Base-by-base conservation (phyloP, 1,139 yeast genomes). In the Blastobotrys aristatus region DNA sequence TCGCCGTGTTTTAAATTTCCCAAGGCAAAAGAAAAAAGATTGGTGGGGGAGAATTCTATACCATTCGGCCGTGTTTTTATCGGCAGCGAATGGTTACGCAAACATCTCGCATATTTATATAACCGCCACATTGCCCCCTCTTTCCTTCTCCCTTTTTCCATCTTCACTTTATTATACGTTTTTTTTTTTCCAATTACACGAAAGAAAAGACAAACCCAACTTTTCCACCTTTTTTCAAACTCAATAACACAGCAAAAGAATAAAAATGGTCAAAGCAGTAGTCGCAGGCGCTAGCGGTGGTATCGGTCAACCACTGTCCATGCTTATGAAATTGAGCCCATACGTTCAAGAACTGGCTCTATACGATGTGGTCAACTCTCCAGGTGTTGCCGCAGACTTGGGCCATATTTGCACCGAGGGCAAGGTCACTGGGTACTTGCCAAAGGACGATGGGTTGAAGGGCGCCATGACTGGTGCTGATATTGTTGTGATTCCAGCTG, bases 261-360 rank as follows among this genome's bases (percentile, higher is more conserved):
- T 24, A 24, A 24, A 24, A 24, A 24, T 24, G 27, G 27, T 24
- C 10, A 24, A 24, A 24, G 27, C 89, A 54, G 79, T 96, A 66
- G 96, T 89, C 61, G 77, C 85, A 60, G 97, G 97, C 70, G 97
- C 96, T 61, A 89, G 90, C 60, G 97, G 98, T 72, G 98, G 98
- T 73, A 92, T 92, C 68, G 98, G 98, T 59, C 98, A 92, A 76
- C 98, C 98, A 55, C 76, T 92, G 63, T 90, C 97, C 43, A 77
- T 92, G 58, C 77, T 92, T 63, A 74, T 90, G 72, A 92, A 92
- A 75, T 76, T 87, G 63, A 88, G 90, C 78, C 81, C 79, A 62
- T 80, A 85, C 66, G 94, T 92, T 53, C 81, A 92, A 47, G 84
- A 84, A 63, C 79, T 92, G 68, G 77, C 96, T 48, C 77, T 92